Percentiles rank a stretch among this genome's conserved stretches.
Conservation (phyloP, 1,139 yeast species). For the Protomyces arabidopsidicola region DNA sequence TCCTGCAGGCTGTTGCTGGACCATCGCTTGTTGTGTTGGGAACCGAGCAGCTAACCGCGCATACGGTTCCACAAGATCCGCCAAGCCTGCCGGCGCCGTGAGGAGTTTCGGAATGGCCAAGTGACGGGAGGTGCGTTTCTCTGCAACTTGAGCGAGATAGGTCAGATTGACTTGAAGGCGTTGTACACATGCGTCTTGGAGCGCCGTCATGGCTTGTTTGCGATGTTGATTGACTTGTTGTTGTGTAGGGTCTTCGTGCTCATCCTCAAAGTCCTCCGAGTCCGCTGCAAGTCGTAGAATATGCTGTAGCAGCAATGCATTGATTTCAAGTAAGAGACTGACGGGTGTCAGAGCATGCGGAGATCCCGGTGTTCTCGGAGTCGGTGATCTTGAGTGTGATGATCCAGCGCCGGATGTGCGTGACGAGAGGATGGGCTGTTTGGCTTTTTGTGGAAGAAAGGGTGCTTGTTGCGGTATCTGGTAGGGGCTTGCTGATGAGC, state of each 20-base stretch:
- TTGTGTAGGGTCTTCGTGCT: not conserved
- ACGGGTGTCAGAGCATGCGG: slow-evolving; percentile 1
- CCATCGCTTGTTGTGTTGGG: not conserved
- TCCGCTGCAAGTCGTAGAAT: not conserved
- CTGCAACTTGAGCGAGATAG: slow-evolving; percentile 15
- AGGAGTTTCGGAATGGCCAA: slow-evolving; percentile 1
- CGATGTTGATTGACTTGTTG: not conserved
- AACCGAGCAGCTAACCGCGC: slow-evolving; percentile 7
- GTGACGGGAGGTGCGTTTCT: not conserved
- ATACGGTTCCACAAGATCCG: slow-evolving; percentile 14
- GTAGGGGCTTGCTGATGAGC: too few species aligned
- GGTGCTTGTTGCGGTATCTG: too few species aligned
- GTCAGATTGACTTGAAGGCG: slow-evolving; percentile 17
- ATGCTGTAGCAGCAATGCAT: slow-evolving; percentile 24
- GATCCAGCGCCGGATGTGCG: not conserved
- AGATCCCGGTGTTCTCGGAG: not conserved
- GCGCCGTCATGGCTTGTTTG: not conserved
- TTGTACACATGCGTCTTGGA: slow-evolving; percentile 1
- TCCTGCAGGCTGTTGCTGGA: not conserved
- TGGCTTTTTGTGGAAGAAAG: too few species aligned
- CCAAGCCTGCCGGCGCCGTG: slow-evolving; percentile 14
- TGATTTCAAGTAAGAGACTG: slow-evolving; percentile 25
- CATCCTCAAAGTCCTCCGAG: not conserved
- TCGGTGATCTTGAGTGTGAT: not conserved
- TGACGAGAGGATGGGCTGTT: not conserved